Evolutionary conservation across 148 eudicot species (phyloP).

Genomic region (Camellia lanceoleosa): DNA sequence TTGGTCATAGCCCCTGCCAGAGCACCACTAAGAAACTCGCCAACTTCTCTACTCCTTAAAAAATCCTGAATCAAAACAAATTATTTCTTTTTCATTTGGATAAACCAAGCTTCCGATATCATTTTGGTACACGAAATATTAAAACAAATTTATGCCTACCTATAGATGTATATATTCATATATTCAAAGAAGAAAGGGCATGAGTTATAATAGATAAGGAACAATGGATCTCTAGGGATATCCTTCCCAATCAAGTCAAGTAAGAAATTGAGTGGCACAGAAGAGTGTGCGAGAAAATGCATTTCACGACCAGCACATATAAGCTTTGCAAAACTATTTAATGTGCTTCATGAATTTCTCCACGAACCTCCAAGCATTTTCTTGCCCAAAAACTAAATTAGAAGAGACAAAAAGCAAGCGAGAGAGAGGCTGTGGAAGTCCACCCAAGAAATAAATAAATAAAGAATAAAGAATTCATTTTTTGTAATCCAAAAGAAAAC

Average conservation of each 20-base stretch:
- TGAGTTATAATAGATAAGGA: too few species aligned
- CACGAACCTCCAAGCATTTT: conserved; percentile 45
- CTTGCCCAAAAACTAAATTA: too few species aligned
- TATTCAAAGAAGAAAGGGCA: not conserved
- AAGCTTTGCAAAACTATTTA: conserved; percentile 49
- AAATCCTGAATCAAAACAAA: conserved; percentile 41
- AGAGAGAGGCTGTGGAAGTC: too few species aligned
- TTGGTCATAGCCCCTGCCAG: conserved; percentile 98
- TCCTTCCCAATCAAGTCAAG: conserved; percentile 48
- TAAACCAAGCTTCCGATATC: not conserved
- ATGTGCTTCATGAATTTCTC: conserved; percentile 45
- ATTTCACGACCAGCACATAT: conserved; percentile 52
- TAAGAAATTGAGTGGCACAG: conserved; percentile 24
- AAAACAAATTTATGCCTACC: not conserved
- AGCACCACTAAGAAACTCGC: conserved; percentile 95
- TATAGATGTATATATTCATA: not conserved
- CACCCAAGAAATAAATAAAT: too few species aligned
- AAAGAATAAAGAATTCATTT: too few species aligned
- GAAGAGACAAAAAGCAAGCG: too few species aligned
- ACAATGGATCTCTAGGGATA: conserved; percentile 42
- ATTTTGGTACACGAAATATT: not conserved
- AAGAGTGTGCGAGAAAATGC: conserved; percentile 38
- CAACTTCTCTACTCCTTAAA: conserved; percentile 62
- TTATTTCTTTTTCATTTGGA: not conserved
- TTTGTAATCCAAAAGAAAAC: too few species aligned